Evolutionary conservation across 257 asterid species (phyloP).

Genomic region (Thymus mandschuricus): DNA sequence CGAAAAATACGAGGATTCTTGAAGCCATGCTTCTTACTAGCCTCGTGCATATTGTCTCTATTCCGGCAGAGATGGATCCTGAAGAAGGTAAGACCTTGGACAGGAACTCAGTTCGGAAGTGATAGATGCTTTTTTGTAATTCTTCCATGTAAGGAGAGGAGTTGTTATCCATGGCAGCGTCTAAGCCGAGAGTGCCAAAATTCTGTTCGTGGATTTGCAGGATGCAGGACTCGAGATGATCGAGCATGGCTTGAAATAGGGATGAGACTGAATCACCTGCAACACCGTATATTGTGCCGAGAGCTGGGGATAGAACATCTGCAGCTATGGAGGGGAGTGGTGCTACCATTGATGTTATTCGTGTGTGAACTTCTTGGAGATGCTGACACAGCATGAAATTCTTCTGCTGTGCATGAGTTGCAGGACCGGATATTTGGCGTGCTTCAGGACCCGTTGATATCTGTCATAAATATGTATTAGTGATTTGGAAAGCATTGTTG

Average conservation of each 20-base stretch:
- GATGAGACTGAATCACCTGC: constrained; percentile 95
- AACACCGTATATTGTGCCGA: constrained; percentile 78
- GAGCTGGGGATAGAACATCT: constrained; percentile 80
- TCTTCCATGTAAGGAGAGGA: constrained; percentile 98
- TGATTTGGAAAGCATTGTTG: constrained; percentile 11
- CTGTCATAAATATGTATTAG: constrained; percentile 40
- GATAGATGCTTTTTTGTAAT: constrained; percentile 73
- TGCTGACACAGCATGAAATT: constrained; percentile 87
- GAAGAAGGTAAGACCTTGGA: constrained; percentile 83
- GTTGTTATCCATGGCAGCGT: constrained; percentile 77
- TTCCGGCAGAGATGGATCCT: constrained; percentile 44
- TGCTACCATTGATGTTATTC: constrained; percentile 62
- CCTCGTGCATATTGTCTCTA: constrained; percentile 83
- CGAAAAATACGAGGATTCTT: constrained; percentile 74
- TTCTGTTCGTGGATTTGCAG: constrained; percentile 89
- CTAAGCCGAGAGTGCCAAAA: constrained; percentile 71
- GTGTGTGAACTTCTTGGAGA: constrained; percentile 87
- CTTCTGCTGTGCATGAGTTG: constrained; percentile 84
- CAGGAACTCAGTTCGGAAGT: constrained; percentile 79
- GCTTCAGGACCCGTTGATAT: constrained; percentile 98
- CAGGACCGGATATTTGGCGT: constrained; percentile 88
- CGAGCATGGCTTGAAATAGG: constrained; percentile 90
- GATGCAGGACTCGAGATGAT: constrained; percentile 84
- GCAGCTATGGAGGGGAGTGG: constrained; percentile 75
- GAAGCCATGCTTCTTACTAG: constrained; percentile 92